Evolutionary conservation across 176 grass and related monocot genomes (phyloP), one percentile per base, ranked within the genome.

Genomic region (Echinochloa phyllopogon): DNA sequence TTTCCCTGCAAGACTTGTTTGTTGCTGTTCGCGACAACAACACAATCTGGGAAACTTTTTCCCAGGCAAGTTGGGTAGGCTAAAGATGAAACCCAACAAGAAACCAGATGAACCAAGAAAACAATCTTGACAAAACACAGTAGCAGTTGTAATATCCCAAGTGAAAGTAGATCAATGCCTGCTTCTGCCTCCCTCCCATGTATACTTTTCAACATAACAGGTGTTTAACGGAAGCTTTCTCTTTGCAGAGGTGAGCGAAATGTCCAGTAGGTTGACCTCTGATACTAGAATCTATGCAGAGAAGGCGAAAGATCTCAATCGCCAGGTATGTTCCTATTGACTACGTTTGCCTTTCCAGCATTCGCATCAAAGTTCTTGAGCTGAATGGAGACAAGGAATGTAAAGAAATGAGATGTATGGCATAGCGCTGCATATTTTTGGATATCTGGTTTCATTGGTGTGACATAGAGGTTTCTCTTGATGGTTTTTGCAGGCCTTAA

Each of bases 221-320:
- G 50, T 89, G 20, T 44, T 68, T 38, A 61, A 68, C 8, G 50
- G 11, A 51, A 15, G 53, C 5, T 69, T 87, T 69, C 5, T 77
- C 6, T 85, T 85, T 85, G 81, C 88, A 97, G 95, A 97, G 92
- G 95, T 97, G 78, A 94, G 94, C 67, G 69, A 97, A 90, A 89
- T 94, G 89, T 94, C 91, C 21, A 97, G 75, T 62, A 89, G 91
- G 91, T 87, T 97, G 86, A 97, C 85, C 17, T 94, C 94, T 73
- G 91, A 97, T 73, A 94, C 91, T 58, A 92, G 91, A 86, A 88
- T 97, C 39, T 94, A 97, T 84, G 94, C 91, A 80, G 89, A 94
- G 15, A 94, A 97, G 89, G 91, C 94, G 39, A 97, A 91, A 79
- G 91, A 97, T 84, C 78, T 97, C 77, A 97, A 94, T 89, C 77